Evolutionary conservation across 2,329 filamentous ascomycete species (phyloP).

Genomic region (Talaromyces sp.): DNA sequence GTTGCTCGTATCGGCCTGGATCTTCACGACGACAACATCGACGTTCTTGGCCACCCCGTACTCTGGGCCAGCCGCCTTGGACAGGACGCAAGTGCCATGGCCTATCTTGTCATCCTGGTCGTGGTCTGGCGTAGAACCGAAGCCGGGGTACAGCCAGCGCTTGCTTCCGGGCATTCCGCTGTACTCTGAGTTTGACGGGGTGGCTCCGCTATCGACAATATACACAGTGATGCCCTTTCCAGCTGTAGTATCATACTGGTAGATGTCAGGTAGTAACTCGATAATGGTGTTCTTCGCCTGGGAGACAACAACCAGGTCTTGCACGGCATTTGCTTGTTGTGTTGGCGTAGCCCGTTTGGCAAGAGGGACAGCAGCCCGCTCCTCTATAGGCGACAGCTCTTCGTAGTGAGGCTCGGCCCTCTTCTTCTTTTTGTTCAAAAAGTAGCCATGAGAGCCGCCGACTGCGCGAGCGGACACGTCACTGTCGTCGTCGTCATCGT

Average conservation of each 20-base stretch:
- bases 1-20: neutral
- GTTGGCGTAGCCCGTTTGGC: neutral
- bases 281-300: neutral
- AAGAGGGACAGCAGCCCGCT: neutral
- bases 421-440: neutral
- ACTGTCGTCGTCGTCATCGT: neutral
- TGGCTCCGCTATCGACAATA: neutral
- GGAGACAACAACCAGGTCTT: neutral
- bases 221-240: constrained; percentile 1
- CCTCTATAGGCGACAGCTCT: neutral
- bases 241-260: neutral
- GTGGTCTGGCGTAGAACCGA: neutral
- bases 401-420: neutral
- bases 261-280: neutral
- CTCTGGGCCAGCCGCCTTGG: neutral
- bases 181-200: neutral
- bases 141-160: neutral
- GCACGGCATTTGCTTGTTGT: neutral
- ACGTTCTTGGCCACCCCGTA: constrained; percentile 1
- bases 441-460: neutral
- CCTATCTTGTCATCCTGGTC: neutral
- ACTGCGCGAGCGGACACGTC: neutral
- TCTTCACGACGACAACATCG: neutral
- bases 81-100: constrained; percentile 1
- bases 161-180: neutral